phyloP scores from a whole-genome alignment of 2,329 filamentous ascomycete genomes.

The Arthrobotrys entomopaga region DNA sequence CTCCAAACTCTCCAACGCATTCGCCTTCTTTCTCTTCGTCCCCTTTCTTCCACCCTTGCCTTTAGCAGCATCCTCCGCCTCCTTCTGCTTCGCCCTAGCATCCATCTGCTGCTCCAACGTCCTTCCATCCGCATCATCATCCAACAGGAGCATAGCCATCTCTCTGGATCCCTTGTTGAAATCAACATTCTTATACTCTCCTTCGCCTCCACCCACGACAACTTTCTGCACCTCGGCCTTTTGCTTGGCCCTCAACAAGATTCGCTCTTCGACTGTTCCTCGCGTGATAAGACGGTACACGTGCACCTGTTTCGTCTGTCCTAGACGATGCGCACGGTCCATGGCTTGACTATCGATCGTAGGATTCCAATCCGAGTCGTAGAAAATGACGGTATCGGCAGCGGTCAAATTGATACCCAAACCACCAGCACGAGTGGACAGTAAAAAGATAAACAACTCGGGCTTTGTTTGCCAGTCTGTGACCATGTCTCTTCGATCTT shows the following conservation, averaged over 20 bases:
- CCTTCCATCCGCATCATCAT: conserved; percentile 78
- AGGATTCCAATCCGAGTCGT: conserved; percentile 99
- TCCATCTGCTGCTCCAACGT: conserved; percentile 64
- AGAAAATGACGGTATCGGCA: conserved; percentile 98
- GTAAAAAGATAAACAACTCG: conserved; percentile 95
- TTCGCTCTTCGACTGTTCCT: conserved; percentile 96
- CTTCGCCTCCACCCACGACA: conserved; percentile 86
- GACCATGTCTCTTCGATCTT: conserved; percentile 95
- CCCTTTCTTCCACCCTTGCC: conserved; percentile 68
- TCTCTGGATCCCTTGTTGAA: conserved; percentile 94
- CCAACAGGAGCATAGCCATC: conserved; percentile 98
- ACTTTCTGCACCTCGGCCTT: conserved; percentile 99
- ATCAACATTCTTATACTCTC: conserved; percentile 76
- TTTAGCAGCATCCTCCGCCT: conserved; percentile 67
- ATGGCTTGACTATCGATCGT: conserved; percentile 99
- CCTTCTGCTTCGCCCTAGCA: conserved; percentile 62
- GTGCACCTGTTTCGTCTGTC: conserved; percentile 90
- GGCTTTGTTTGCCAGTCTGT: conserved; percentile 94
- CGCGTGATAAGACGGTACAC: conserved; percentile 97
- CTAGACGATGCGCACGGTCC: conserved; percentile 97
- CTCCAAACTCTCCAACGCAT: conserved; percentile 69
- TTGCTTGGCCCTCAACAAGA: conserved; percentile 93
- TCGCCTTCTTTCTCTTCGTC: conserved; percentile 68
- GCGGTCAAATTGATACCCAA: conserved; percentile 97
- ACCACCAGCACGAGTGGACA: conserved; percentile 95